Conservation (phyloP, 306 rosid species). For the Casuarina equisetifolia region DNA sequence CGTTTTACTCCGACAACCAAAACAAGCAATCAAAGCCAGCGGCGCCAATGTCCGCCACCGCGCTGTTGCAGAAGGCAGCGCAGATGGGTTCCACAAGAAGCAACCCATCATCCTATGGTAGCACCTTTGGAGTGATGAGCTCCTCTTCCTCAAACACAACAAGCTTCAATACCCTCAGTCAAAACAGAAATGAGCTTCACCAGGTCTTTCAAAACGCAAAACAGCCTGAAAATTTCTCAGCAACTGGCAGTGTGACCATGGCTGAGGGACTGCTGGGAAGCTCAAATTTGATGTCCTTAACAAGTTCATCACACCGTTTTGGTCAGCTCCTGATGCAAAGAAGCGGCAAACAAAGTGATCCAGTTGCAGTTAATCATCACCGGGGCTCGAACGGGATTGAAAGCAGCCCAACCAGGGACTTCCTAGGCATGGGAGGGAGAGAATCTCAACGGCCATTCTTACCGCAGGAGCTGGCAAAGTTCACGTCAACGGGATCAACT, state of each 20-base stretch:
- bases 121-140: constrained; percentile 55
- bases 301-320: constrained; percentile 41
- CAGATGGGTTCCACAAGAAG: constrained; percentile 63
- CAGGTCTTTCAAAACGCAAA: constrained; percentile 30
- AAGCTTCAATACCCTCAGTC: constrained; percentile 28
- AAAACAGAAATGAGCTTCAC: constrained; percentile 20
- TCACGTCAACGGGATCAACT: constrained; percentile 50
- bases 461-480: constrained; percentile 64
- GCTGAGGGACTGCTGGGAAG: constrained; percentile 15
- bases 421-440: constrained; percentile 67
- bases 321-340: constrained; percentile 44
- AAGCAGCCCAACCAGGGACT: constrained; percentile 72
- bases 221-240: constrained; percentile 26
- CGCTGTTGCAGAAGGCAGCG: constrained; percentile 63
- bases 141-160: constrained; percentile 47
- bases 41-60: constrained; percentile 77
- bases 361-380: constrained; percentile 30
- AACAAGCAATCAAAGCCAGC: constrained; percentile 31
- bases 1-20: neutral
- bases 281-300: constrained; percentile 23
- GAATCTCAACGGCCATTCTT: constrained; percentile 39
- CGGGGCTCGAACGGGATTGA: constrained; percentile 30
- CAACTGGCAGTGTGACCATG: constrained; percentile 13
- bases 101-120: constrained; percentile 45
- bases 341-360: constrained; percentile 34